Evolutionary conservation across 305 asterid genomes (phyloP).

Genomic region (Coffea humblotiana): DNA sequence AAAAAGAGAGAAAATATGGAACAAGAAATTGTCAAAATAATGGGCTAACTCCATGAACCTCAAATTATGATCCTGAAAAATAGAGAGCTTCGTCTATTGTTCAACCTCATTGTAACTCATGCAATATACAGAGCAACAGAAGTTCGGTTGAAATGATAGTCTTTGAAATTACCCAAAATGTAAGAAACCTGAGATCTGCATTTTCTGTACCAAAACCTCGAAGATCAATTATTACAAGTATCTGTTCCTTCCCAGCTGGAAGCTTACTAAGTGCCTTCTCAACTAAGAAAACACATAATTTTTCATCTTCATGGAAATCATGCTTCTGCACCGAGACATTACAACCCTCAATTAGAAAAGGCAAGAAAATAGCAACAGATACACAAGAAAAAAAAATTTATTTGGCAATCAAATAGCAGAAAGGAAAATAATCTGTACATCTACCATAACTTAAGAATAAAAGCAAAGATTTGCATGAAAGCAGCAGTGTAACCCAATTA

Average conservation of each 20-base stretch:
- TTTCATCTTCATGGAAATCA: slow-evolving; percentile 62
- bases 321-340: slow-evolving; percentile 40
- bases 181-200: slow-evolving; percentile 71
- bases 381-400: neutral
- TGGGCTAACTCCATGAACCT: neutral
- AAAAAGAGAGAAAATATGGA: neutral
- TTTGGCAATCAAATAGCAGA: neutral
- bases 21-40: neutral
- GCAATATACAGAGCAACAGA: neutral
- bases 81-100: too few relatives aligned
- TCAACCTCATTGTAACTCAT: neutral
- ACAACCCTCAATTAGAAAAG: neutral
- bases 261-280: slow-evolving; percentile 75
- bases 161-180: slow-evolving; percentile 63
- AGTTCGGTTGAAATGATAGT: neutral
- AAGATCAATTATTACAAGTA: slow-evolving; percentile 74
- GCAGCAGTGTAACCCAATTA: neutral
- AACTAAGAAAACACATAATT: slow-evolving; percentile 70
- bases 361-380: slow-evolving; percentile 4
- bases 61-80: neutral
- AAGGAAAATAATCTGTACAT: neutral
- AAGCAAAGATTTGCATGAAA: neutral
- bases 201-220: slow-evolving; percentile 62
- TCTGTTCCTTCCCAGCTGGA: slow-evolving; percentile 64
- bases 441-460: neutral